Evolutionary conservation across 495 filamentous ascomycete genomes (phyloP).

Genomic region (Penicillium canariense): DNA sequence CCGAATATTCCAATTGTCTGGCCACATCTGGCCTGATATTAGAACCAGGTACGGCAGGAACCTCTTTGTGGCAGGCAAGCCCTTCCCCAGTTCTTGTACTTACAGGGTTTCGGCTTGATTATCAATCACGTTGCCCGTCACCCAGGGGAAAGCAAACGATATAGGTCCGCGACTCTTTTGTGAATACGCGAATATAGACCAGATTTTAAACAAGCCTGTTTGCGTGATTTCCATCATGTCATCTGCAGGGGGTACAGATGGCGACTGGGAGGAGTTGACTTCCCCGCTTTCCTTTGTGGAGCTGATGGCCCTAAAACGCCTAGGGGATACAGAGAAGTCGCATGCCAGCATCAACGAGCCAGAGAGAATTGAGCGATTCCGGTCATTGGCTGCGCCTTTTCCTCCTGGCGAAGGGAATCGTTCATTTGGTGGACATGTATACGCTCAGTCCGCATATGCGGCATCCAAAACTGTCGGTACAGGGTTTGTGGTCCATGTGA

Average conservation of each 20-base stretch:
- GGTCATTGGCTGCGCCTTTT: slow-evolving; percentile 32
- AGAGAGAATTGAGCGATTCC: slow-evolving; percentile 35
- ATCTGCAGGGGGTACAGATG: slow-evolving; percentile 3
- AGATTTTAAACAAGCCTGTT: background rate
- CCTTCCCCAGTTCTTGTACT: background rate
- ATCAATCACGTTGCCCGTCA: background rate
- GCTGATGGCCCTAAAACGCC: slow-evolving; percentile 36
- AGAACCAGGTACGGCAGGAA: background rate
- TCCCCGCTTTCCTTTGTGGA: slow-evolving; percentile 29
- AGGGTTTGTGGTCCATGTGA: slow-evolving; percentile 60
- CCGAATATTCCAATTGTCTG: background rate
- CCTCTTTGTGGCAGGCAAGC: background rate
- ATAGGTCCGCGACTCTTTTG: background rate
- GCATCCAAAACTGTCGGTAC: slow-evolving; percentile 53
- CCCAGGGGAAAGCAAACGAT: background rate
- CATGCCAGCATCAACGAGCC: slow-evolving; percentile 9
- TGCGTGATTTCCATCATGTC: slow-evolving; percentile 7
- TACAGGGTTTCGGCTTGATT: background rate
- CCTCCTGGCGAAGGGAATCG: slow-evolving; percentile 30
- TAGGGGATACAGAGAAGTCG: slow-evolving; percentile 14
- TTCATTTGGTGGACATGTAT: slow-evolving; percentile 67
- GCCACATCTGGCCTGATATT: background rate
- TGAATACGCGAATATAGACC: background rate
- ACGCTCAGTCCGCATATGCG: slow-evolving; percentile 61
- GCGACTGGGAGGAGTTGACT: slow-evolving; percentile 9